phyloP scores from a whole-genome alignment of 75 land plant species.

The Ceratopteris richardii region DNA sequence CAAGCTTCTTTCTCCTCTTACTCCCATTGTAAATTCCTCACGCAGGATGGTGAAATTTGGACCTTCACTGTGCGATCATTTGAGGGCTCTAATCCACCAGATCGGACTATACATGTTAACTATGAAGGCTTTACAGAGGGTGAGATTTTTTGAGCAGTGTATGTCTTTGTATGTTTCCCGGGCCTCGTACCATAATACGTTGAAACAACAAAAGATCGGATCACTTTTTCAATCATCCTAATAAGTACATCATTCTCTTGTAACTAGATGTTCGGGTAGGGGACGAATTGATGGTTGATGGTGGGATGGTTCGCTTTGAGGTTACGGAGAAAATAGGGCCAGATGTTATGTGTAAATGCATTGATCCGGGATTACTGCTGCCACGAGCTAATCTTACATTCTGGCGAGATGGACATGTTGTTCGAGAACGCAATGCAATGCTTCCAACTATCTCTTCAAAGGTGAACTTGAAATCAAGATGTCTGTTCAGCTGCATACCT shows the following conservation, averaged over 20 bases:
- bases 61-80: slow-evolving; percentile 75
- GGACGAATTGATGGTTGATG: slow-evolving; percentile 95
- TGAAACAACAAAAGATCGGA: too few species aligned
- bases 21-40: too few species aligned
- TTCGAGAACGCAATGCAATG: slow-evolving; percentile 94
- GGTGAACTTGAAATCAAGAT: too few species aligned
- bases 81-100: slow-evolving; percentile 52
- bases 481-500: too few species aligned
- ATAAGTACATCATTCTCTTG: too few species aligned
- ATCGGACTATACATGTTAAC: slow-evolving; percentile 67
- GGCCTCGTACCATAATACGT: too few species aligned
- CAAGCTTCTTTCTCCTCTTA: too few species aligned
- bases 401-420: slow-evolving; percentile 81
- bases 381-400: slow-evolving; percentile 96
- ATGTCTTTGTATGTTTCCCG: too few species aligned
- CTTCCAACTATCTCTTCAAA: slow-evolving; percentile 97
- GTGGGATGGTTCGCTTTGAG: slow-evolving; percentile 43
- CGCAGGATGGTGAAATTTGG: slow-evolving; percentile 96
- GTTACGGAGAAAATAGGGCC: slow-evolving; percentile 82
- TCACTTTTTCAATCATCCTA: too few species aligned
- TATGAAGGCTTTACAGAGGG: slow-evolving; percentile 99
- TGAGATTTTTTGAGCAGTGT: slow-evolving; percentile 10
- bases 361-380: slow-evolving; percentile 85
- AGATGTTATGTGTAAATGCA: slow-evolving; percentile 91
- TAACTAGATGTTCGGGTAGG: slow-evolving; percentile 69